phyloP scores from a whole-genome alignment of 2,329 filamentous ascomycete genomes.

The Xylaria sp. region DNA sequence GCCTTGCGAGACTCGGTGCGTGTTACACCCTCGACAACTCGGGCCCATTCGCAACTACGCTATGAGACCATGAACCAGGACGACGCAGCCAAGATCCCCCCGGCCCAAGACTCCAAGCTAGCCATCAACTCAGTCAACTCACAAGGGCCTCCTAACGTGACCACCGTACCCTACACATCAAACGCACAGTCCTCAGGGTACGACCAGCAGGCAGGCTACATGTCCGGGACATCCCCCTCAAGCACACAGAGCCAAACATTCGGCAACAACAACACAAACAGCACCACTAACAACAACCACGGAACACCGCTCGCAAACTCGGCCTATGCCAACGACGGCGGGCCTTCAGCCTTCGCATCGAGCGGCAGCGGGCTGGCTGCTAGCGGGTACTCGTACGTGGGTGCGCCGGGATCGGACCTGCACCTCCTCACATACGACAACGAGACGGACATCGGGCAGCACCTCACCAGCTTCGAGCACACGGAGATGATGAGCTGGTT shows the following conservation, averaged over 20 bases:
- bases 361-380: conserved; percentile 48
- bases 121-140: conserved; percentile 43
- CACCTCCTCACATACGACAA: conserved; percentile 51
- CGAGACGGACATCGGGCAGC: conserved; percentile 51
- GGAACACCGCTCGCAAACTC: conserved; percentile 24
- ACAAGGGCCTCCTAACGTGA: conserved; percentile 36
- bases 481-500: conserved; percentile 53
- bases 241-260: conserved; percentile 53
- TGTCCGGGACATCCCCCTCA: conserved; percentile 55
- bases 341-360: conserved; percentile 48
- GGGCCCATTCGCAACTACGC: conserved; percentile 45
- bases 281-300: background rate
- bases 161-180: conserved; percentile 53
- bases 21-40: conserved; percentile 40
- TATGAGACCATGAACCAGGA: conserved; percentile 46
- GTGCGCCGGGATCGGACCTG: conserved; percentile 42
- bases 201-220: conserved; percentile 54
- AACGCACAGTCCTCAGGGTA: conserved; percentile 57
- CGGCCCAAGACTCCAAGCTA: conserved; percentile 47
- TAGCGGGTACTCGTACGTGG: conserved; percentile 49
- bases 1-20: conserved; percentile 54
- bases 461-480: conserved; percentile 50
- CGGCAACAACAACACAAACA: conserved; percentile 7
- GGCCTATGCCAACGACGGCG: conserved; percentile 38
- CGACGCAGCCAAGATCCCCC: conserved; percentile 50